Conservation (phyloP, 208 protist genomes). For the Histomonas meleagridis region DNA sequence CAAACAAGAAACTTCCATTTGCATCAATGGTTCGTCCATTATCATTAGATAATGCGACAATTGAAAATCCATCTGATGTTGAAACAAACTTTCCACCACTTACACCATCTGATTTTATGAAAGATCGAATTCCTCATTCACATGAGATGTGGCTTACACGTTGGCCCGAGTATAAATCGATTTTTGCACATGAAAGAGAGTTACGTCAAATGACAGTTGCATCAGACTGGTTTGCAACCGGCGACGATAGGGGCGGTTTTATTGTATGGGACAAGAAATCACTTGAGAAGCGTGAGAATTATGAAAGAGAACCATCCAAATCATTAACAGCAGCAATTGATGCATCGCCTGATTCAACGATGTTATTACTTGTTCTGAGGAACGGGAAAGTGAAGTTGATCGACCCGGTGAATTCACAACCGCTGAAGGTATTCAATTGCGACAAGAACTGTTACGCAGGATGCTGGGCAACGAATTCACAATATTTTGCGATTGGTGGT, state of each 20-base stretch:
- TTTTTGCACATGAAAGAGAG: background rate
- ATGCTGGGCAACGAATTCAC: background rate
- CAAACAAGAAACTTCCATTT: background rate
- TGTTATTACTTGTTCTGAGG: background rate
- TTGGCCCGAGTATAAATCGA: background rate
- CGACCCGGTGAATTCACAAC: background rate
- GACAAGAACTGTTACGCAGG: background rate
- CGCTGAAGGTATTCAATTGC: background rate
- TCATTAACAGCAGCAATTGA: background rate
- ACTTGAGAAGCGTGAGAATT: background rate
- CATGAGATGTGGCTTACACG: background rate
- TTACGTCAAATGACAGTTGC: background rate
- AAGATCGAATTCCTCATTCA: background rate
- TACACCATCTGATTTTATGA: background rate
- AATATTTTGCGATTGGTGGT: background rate
- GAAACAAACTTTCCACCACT: background rate
- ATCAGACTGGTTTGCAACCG: background rate
- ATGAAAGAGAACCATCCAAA: background rate
- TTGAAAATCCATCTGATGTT: background rate
- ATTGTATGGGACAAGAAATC: background rate
- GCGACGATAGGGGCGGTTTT: background rate
- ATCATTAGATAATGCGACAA: background rate
- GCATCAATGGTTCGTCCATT: background rate
- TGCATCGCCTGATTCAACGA: background rate
- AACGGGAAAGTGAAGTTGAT: background rate